Evolutionary conservation across 2,329 filamentous ascomycete genomes (phyloP).

Genomic region (Phyllosticta capitalensis): DNA sequence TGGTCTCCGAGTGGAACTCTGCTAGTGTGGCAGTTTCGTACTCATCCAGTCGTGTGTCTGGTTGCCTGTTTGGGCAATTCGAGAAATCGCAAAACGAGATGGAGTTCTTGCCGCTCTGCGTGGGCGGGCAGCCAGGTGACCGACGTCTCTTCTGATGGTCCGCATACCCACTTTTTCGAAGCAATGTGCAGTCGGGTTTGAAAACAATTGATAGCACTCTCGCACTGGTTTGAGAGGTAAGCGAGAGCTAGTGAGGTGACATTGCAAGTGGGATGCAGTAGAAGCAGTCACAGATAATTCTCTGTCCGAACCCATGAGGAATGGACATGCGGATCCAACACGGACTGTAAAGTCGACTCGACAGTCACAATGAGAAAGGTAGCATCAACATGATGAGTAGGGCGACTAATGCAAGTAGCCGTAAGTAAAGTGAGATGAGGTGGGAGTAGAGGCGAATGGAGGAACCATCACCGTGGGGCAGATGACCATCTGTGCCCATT

Average conservation of each 20-base stretch:
- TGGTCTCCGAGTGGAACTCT: too few relatives aligned
- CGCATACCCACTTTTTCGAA: too few relatives aligned
- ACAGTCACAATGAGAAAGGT: not conserved
- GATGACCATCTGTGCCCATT: not conserved
- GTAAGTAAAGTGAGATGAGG: not conserved
- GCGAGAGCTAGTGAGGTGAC: not conserved
- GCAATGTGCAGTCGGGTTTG: not conserved
- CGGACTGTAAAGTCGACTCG: not conserved
- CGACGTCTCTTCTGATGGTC: too few relatives aligned
- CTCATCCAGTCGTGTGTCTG: too few relatives aligned
- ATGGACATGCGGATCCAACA: not conserved
- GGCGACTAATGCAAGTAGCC: not conserved
- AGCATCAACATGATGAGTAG: not conserved
- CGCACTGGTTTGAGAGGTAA: not conserved
- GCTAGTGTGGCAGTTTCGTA: too few relatives aligned
- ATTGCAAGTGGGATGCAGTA: not conserved
- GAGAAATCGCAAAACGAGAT: too few relatives aligned
- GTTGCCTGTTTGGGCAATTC: too few relatives aligned
- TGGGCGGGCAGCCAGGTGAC: too few relatives aligned
- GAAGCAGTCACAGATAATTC: not conserved
- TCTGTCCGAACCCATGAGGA: not conserved
- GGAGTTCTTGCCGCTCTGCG: too few relatives aligned
- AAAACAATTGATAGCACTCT: not conserved
- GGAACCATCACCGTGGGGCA: not conserved
- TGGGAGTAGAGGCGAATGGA: not conserved